Base-by-base conservation (phyloP, 208 protist species). In the Crithidia brevicula region DNA sequence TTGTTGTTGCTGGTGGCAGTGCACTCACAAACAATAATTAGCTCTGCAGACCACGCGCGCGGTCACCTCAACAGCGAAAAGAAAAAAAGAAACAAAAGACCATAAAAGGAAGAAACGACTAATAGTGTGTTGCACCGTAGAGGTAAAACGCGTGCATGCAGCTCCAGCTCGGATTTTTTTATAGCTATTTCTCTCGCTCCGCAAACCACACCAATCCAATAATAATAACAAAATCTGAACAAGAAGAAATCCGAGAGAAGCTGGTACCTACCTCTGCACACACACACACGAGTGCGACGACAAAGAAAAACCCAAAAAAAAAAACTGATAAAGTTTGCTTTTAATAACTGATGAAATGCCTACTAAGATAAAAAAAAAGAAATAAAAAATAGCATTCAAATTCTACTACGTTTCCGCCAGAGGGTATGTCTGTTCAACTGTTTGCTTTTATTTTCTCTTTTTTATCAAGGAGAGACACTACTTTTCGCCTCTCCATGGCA, bases 341-440 rank as follows among this genome's bases (percentile, higher is more conserved):
- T n/a, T n/a, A n/a, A n/a, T n/a, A n/a, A n/a, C n/a, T n/a, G n/a
- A 47, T 22, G 18, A 13, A 52, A 64, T 18, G 38, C 38, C 22
- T 66, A 34, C 57, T 38, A 54, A 73, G 56, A 56, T 38, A 67
- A 69, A 69, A 18, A 70, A 46, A 71, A 52, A 74, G 49, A 53
- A 58, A 82, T 72, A 46, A 53, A 31, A 43, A 62, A 60, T 57
- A 47, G 27, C n/a, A 4, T 57, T 59, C 16, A n/a, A 18, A 27
- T 20, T 20, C 20, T 30, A 42, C 59, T 65, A 65, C 30, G 54
- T 33, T 10, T 10, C 18, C 9, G 7, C 9, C 46, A 20, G 46
- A 42, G 34, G 42, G 13, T 13, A 9, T 40, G 59, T 22, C 59
- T 38, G 45, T 42, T 25, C 16, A 15, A 28, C n/a, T 18, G 46